phyloP scores from a whole-genome alignment of 2,329 filamentous ascomycete genomes.

The Leptodontidium sp. region DNA sequence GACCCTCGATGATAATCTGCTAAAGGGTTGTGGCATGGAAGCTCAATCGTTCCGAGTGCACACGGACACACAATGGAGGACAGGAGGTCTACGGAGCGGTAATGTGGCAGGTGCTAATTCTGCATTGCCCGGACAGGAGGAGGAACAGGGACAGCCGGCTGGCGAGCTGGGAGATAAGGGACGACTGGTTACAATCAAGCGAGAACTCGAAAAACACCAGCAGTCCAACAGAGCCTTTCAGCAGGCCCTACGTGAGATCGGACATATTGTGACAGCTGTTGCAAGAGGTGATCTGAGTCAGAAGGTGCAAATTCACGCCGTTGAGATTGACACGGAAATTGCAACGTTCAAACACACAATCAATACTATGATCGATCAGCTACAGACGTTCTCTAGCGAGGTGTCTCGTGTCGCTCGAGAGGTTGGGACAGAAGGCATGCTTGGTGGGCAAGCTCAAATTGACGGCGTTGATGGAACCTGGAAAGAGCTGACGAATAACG shows the following conservation, averaged over 20 bases:
- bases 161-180: too few relatives aligned
- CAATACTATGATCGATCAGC: conserved; percentile 98
- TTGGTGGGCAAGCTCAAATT: conserved; percentile 93
- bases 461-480: conserved; percentile 95
- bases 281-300: conserved; percentile 95
- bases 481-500: conserved; percentile 94
- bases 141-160: conserved; percentile 74
- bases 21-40: too few relatives aligned
- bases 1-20: too few relatives aligned
- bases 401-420: conserved; percentile 94
- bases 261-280: conserved; percentile 95
- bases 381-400: conserved; percentile 95
- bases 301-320: conserved; percentile 93
- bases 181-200: conserved; percentile 67
- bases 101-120: too few relatives aligned
- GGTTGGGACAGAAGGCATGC: conserved; percentile 93
- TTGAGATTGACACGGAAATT: conserved; percentile 98
- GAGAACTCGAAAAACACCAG: conserved; percentile 95
- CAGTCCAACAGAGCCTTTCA: conserved; percentile 99
- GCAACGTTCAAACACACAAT: conserved; percentile 88
- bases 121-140: conserved; percentile 51
- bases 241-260: conserved; percentile 94
- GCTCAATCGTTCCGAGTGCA: too few relatives aligned
- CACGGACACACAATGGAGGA: too few relatives aligned
- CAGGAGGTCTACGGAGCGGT: too few relatives aligned